Conservation (phyloP, 1,284 basidiomycete genomes). For the Neolentinus lepideus region DNA sequence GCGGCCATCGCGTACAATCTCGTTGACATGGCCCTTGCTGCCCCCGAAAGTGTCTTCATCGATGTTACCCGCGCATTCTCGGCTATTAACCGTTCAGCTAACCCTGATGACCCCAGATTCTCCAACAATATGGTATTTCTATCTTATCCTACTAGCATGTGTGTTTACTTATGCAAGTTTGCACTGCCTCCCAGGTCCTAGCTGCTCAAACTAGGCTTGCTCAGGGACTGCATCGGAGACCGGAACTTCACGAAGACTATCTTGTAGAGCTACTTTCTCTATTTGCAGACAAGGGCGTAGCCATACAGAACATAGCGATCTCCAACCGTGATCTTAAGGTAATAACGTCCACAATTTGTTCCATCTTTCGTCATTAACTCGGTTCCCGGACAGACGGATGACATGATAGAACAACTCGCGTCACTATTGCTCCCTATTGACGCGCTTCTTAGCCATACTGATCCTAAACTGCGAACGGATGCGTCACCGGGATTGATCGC, state of each 20-base stretch:
- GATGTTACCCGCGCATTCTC: constrained; percentile 88
- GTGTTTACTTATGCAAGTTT: constrained; percentile 6
- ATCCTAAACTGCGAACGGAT: constrained; percentile 60
- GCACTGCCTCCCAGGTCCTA: constrained; percentile 47
- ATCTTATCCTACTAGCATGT: background rate
- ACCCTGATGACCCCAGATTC: constrained; percentile 79
- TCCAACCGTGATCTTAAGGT: constrained; percentile 63
- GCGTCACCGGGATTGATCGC: constrained; percentile 63
- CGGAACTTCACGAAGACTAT: constrained; percentile 75
- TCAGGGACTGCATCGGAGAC: constrained; percentile 63
- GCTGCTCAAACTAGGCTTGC: constrained; percentile 87
- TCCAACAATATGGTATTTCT: constrained; percentile 74
- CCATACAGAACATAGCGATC: constrained; percentile 77
- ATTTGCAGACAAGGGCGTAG: constrained; percentile 89
- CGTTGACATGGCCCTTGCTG: constrained; percentile 81
- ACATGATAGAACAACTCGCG: constrained; percentile 80
- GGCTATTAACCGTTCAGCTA: constrained; percentile 76
- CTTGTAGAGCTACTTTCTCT: constrained; percentile 82
- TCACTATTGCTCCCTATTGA: constrained; percentile 89
- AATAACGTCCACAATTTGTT: constrained; percentile 9
- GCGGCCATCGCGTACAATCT: constrained; percentile 89
- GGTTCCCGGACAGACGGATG: constrained; percentile 50
- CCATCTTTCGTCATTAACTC: constrained; percentile 7
- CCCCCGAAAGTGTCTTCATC: constrained; percentile 71
- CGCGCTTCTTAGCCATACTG: constrained; percentile 73